Conservation (phyloP, 495 filamentous ascomycete species). For the Cryomyces antarcticus region DNA sequence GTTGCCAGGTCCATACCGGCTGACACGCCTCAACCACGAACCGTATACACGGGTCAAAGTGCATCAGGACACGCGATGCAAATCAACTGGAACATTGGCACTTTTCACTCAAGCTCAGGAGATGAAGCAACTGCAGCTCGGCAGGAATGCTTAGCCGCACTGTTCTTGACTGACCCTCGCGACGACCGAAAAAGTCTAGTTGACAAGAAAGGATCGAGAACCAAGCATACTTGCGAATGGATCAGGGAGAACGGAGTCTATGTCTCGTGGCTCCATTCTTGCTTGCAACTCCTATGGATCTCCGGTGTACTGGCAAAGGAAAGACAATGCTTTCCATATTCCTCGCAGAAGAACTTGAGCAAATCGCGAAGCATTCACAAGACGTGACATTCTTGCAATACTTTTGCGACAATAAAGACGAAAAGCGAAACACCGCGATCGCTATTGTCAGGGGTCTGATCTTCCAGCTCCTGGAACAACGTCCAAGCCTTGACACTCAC, state of each 20-base stretch:
- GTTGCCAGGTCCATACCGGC: too few relatives aligned
- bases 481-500: constrained; percentile 9
- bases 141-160: background rate
- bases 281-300: constrained; percentile 23
- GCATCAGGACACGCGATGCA: too few relatives aligned
- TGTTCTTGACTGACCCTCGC: constrained; percentile 1
- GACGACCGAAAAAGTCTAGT: constrained; percentile 2
- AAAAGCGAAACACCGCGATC: constrained; percentile 25
- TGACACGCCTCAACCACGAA: too few relatives aligned
- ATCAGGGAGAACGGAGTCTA: constrained; percentile 20
- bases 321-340: constrained; percentile 30
- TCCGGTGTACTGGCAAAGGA: constrained; percentile 28
- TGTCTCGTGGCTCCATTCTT: constrained; percentile 18
- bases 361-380: background rate
- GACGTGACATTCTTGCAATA: constrained; percentile 16
- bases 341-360: constrained; percentile 24
- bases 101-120: too few relatives aligned
- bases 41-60: too few relatives aligned
- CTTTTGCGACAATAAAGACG: constrained; percentile 25
- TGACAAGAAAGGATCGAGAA: constrained; percentile 7
- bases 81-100: too few relatives aligned
- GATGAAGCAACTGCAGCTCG: too few relatives aligned
- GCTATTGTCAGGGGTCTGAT: constrained; percentile 24
- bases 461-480: constrained; percentile 12
- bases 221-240: constrained; percentile 28